Evolutionary conservation across 1,284 basidiomycete genomes (phyloP), one percentile per base, ranked within the genome.

Genomic region (Ganoderma lingzhi): DNA sequence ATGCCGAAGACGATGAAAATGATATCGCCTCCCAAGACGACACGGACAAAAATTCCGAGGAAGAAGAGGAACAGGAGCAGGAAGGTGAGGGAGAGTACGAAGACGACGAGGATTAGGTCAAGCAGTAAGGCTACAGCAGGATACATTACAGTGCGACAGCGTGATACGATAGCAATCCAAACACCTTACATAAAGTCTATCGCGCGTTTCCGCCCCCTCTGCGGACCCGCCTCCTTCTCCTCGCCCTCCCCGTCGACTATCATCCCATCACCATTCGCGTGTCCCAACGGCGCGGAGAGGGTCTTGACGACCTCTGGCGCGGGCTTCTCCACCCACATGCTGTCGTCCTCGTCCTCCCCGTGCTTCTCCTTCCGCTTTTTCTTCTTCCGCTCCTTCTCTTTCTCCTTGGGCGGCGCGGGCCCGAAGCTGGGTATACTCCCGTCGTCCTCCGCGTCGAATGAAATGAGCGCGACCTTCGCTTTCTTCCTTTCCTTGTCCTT

Each of bases 391-490:
- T 76, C 80, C 66, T 77, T 82, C 76, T 62, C 55, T 70, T 81
- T 80, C 42, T 71, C 74, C 75, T 84, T 85, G 76, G 83, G 84
- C 19, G 83, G 70, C 10, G 84, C 81, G 45, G 84, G 74, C 77
- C 77, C 66, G 76, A 81, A 68, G 79, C 74, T 41, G 75, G 84
- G 69, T 15, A 73, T 74, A 63, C 78, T 70, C 2, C 76, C 78
- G 23, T 86, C 89, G 62, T 90, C 92, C 55, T 91, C 92, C 71
- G 83, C 83, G 64, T 87, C 87, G 75, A 95, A 95, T 3, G 92
- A 94, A 53, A 93, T 85, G 10, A 93, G 82, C 12, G 86, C 84
- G 9, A 66, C 59, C 56, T 72, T 73, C 53, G 66, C 59, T 79
- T 79, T 83, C 73, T 82, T 82, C 59, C 77, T 80, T 65, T 85